Evolutionary conservation across 2,329 filamentous ascomycete species (phyloP), one percentile per base, ranked within the genome.

Genomic region (Anthostomella pinea): DNA sequence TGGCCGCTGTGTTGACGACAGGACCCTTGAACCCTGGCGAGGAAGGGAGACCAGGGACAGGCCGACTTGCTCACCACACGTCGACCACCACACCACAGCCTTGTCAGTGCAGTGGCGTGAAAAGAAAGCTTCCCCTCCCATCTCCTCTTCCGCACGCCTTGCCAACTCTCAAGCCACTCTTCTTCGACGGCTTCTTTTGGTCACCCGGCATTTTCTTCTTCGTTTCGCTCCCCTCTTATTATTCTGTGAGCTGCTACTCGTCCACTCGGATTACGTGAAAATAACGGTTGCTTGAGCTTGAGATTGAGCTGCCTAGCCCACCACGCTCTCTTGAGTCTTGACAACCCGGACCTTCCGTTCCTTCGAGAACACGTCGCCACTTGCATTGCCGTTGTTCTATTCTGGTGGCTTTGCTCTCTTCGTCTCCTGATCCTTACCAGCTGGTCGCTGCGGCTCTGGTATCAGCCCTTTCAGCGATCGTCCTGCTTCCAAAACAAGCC

Each of bases 381-480:
- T 40, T 10, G 11, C 29, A 25, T 11, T 10, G 17, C 17, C 8
- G 21, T 34, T 25, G 31, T 18, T 38, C 25, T 31, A 26, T 20
- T 8, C 31, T 27, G 18, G 35, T 44, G 30, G 33, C 32, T 29
- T 41, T 37, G 42, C 39, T 38, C 39, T 39, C 23, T 27, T 38
- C 43, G 35, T 18, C 14, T 35, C 28, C 38, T 48, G 46, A 43
- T 48, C 54, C 39, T 56, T 44, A 38, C 30, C 34, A 47, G 44
- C 48, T 47, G 53, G 52, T 46, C 51, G 40, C 51, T 54, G 52
- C 51, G 50, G 56, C 54, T 62, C 63, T 60, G 58, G 58, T 57
- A 53, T 53, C 59, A 61, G 62, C 65, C 61, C 64, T 58, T 60
- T 64, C 63, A 67, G 65, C 46, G 42, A 42, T 45, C 65, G 65